A percentile compares a stretch with the other conserved stretches of the same genome.
phyloP scores from a whole-genome alignment of 768 basidiomycete genomes.

The Tephrocybe sp. region DNA sequence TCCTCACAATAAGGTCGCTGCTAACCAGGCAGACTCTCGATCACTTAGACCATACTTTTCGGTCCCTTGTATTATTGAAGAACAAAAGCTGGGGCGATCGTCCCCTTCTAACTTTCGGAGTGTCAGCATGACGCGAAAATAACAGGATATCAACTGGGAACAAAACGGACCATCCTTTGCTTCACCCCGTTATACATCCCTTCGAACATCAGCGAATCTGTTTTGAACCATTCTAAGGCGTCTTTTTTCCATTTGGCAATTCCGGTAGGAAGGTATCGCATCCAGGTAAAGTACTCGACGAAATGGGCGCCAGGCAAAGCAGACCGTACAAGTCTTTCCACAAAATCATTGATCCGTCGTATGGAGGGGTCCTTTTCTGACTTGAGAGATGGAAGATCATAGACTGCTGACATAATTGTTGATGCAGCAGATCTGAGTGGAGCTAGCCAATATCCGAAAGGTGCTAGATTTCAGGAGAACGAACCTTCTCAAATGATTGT shows the following conservation, averaged over 20 bases:
- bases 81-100: slow-evolving; percentile 2
- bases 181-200: slow-evolving; percentile 14
- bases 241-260: slow-evolving; percentile 29
- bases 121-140: not conserved
- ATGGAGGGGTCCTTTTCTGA: slow-evolving; percentile 13
- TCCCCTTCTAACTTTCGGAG: not conserved
- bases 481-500: slow-evolving; percentile 26
- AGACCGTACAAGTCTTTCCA: slow-evolving; percentile 27
- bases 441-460: too few relatives aligned
- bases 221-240: slow-evolving; percentile 15
- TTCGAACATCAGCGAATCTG: slow-evolving; percentile 25
- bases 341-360: slow-evolving; percentile 18
- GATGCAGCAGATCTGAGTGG: slow-evolving; percentile 15
- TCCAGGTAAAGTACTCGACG: slow-evolving; percentile 35
- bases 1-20: slow-evolving; percentile 16
- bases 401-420: slow-evolving; percentile 14
- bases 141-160: not conserved
- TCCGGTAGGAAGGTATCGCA: slow-evolving; percentile 28
- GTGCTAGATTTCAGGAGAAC: not conserved
- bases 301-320: slow-evolving; percentile 34
- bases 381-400: slow-evolving; percentile 16
- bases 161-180: not conserved
- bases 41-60: slow-evolving; percentile 16
- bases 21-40: slow-evolving; percentile 14
- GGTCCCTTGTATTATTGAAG: not conserved